phyloP scores from a whole-genome alignment of 331 rosid species.

The Spiraea crenata region DNA sequence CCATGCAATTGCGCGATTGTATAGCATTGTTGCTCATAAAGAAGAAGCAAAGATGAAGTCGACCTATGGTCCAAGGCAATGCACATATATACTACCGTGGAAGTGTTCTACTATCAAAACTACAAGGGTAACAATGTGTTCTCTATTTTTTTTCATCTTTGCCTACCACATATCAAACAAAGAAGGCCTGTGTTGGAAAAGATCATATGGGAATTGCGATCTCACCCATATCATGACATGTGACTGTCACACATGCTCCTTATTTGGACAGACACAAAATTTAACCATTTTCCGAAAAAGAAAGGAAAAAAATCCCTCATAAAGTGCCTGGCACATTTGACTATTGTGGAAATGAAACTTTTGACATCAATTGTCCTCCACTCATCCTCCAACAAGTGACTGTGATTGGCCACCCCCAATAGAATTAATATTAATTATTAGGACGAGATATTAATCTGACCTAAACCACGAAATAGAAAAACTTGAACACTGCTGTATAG shows the following conservation, averaged over 20 bases:
- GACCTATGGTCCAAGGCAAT: too few species aligned
- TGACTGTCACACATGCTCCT: slow-evolving; percentile 29
- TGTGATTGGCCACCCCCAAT: slow-evolving; percentile 14
- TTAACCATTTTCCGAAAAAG: background rate
- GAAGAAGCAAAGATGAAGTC: too few species aligned
- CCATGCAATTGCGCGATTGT: too few species aligned
- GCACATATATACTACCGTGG: too few species aligned
- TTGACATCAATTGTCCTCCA: slow-evolving; percentile 17
- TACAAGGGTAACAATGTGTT: background rate
- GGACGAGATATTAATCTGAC: too few species aligned
- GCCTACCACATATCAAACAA: background rate
- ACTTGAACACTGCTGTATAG: too few species aligned
- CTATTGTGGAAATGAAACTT: slow-evolving; percentile 21
- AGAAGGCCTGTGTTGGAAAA: background rate
- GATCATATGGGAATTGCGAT: slow-evolving; percentile 3
- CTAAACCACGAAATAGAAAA: too few species aligned
- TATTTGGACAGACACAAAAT: slow-evolving; percentile 17
- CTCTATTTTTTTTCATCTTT: background rate
- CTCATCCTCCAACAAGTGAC: slow-evolving; percentile 12
- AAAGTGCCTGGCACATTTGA: slow-evolving; percentile 30
- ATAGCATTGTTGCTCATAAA: too few species aligned
- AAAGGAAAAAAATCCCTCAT: background rate
- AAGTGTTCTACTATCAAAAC: too few species aligned
- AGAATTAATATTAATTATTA: background rate
- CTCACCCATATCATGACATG: slow-evolving; percentile 26